These are phyloP conservation scores for Pseudopediastrum boryanum DNA, from an alignment of 139 green algal species.

Conservation along the genomic window DNA sequence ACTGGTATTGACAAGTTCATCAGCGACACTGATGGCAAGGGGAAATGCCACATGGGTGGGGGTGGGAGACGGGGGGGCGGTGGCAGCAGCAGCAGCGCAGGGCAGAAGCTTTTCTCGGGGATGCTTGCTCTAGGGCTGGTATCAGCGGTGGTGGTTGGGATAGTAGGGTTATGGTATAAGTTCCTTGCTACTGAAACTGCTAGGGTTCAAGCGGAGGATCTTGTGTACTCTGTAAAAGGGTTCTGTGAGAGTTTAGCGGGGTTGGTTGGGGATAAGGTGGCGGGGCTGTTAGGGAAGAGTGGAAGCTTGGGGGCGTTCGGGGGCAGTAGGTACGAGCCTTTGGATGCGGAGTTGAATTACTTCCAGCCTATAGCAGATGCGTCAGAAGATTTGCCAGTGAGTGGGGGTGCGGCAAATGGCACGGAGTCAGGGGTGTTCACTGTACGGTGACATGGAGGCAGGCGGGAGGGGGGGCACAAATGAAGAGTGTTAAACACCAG, in stretches of 20 bases:
- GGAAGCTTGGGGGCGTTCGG: neutral
- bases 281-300: neutral
- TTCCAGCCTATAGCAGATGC: constrained; percentile 55
- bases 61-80: neutral
- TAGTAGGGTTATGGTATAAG: constrained; percentile 50
- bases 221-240: neutral
- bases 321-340: neutral
- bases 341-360: constrained; percentile 54
- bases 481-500: too few relatives aligned
- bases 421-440: too few relatives aligned
- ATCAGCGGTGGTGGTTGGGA: constrained; percentile 22
- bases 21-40: constrained; percentile 68
- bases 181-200: constrained; percentile 46
- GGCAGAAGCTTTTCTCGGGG: constrained; percentile 9
- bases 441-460: too few relatives aligned
- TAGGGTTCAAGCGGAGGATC: constrained; percentile 39
- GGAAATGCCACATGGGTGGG: neutral
- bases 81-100: neutral
- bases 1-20: constrained; percentile 50
- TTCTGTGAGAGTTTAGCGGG: constrained; percentile 24
- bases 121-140: constrained; percentile 44
- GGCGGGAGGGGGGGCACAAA: too few relatives aligned
- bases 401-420: too few relatives aligned
- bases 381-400: too few relatives aligned
- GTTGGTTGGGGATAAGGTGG: constrained; percentile 5